Percentiles rank a stretch among this genome's conserved stretches.
These are phyloP conservation scores for Strigomonas galati DNA, from an alignment of 208 protist genomes.

Conservation along the genomic window DNA sequence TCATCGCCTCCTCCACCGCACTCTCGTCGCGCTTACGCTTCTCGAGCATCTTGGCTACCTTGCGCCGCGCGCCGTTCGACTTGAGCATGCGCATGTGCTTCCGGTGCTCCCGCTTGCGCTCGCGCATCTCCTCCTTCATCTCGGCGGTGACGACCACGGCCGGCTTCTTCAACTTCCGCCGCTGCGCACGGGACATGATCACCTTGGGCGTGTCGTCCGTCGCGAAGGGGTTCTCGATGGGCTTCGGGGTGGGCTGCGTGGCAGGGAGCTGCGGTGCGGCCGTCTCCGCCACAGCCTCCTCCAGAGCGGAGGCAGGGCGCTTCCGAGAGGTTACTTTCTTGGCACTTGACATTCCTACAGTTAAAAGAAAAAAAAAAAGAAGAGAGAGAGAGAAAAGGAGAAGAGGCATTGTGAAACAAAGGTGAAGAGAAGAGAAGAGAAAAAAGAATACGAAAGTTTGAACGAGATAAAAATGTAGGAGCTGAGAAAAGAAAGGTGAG, in stretches of 20 bases:
- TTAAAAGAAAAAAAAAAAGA: constrained; percentile 7
- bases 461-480: neutral
- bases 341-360: constrained; percentile 4
- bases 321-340: neutral
- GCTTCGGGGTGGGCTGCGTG: neutral
- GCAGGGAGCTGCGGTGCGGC: neutral
- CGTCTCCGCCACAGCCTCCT: too few relatives aligned
- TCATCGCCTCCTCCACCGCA: constrained; percentile 58
- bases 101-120: constrained; percentile 77
- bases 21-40: constrained; percentile 70
- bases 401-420: neutral
- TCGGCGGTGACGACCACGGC: constrained; percentile 66
- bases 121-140: constrained; percentile 74
- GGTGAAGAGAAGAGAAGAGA: neutral
- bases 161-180: constrained; percentile 73
- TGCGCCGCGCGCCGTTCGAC: constrained; percentile 81
- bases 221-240: neutral
- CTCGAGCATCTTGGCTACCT: constrained; percentile 61
- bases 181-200: constrained; percentile 77
- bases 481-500: too few relatives aligned
- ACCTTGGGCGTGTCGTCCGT: constrained; percentile 33
- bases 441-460: neutral
- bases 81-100: constrained; percentile 86
- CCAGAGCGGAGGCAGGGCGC: too few relatives aligned
- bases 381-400: neutral